These are phyloP conservation scores for Ceratobasidium sp. DNA, from an alignment of 1,284 basidiomycete species.

Conservation along the genomic window DNA sequence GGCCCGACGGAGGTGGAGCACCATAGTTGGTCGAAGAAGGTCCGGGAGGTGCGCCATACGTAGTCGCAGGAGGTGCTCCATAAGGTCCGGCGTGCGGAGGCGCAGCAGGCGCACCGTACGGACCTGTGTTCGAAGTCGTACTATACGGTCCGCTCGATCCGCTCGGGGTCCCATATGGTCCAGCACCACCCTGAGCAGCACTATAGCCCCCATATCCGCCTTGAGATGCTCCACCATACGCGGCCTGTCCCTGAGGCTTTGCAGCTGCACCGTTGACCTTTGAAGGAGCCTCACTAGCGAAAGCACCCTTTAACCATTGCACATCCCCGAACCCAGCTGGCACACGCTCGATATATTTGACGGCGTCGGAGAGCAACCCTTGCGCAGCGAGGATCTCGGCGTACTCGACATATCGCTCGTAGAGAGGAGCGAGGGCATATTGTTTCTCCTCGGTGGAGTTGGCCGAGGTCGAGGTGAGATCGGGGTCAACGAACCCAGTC, in stretches of 20 bases:
- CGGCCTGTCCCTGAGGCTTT: constrained; percentile 18
- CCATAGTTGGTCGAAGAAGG: constrained; percentile 42
- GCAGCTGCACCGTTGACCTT: constrained; percentile 31
- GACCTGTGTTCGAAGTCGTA: constrained; percentile 8
- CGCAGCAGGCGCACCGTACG: constrained; percentile 23
- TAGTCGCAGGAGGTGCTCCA: constrained; percentile 10
- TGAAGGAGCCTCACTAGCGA: constrained; percentile 67
- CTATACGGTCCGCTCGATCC: neutral
- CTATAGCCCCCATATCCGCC: constrained; percentile 7
- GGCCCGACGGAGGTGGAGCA: constrained; percentile 45
- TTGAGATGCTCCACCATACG: constrained; percentile 43
- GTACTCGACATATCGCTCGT: constrained; percentile 97
- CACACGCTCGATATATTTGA: constrained; percentile 83
- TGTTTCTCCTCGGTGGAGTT: constrained; percentile 59
- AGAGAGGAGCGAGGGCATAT: constrained; percentile 88
- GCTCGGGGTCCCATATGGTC: constrained; percentile 3
- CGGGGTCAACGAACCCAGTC: constrained; percentile 87
- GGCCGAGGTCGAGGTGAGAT: constrained; percentile 70
- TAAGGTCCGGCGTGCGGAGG: neutral
- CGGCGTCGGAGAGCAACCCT: constrained; percentile 87
- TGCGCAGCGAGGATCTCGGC: constrained; percentile 93
- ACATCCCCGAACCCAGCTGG: constrained; percentile 83
- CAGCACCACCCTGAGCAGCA: constrained; percentile 15
- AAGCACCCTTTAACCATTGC: constrained; percentile 65
- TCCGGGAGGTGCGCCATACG: neutral